phyloP scores from a whole-genome alignment of 225 moss, liverwort and hornwort species.

The Asterella californica region DNA sequence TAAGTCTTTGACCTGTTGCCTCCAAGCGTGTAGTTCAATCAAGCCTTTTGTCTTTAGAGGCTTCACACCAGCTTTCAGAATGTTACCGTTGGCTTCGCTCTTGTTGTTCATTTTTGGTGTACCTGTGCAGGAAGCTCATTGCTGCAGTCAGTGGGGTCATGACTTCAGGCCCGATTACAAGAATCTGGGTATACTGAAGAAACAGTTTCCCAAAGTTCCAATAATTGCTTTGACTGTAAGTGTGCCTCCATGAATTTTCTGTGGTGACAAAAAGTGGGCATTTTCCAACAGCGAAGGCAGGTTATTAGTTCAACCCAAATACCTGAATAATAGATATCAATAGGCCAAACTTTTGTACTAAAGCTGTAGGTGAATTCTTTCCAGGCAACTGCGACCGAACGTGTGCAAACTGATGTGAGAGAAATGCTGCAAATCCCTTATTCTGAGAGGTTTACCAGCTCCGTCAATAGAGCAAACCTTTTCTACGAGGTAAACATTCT shows the following conservation, averaged over 20 bases:
- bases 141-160: conserved; percentile 99
- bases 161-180: conserved; percentile 99
- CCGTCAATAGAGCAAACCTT: conserved; percentile 88
- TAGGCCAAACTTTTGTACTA: not conserved
- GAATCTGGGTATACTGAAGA: conserved; percentile 87
- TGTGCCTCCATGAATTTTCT: not conserved
- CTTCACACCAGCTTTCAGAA: not conserved
- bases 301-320: not conserved
- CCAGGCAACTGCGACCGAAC: conserved; percentile 96
- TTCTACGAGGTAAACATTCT: conserved; percentile 71
- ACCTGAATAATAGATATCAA: not conserved
- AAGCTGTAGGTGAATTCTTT: not conserved
- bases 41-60: not conserved
- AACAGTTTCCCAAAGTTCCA: conserved; percentile 93
- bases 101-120: not conserved
- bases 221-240: conserved; percentile 98
- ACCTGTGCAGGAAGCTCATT: conserved; percentile 92
- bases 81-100: not conserved
- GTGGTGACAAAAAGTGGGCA: not conserved
- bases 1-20: conserved; percentile 35
- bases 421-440: conserved; percentile 88
- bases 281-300: not conserved
- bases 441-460: conserved; percentile 91
- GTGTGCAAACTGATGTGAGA: conserved; percentile 80
- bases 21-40: not conserved